Base-by-base conservation (phyloP, 2,329 filamentous ascomycete species). In the Xylariaceae sp. region DNA sequence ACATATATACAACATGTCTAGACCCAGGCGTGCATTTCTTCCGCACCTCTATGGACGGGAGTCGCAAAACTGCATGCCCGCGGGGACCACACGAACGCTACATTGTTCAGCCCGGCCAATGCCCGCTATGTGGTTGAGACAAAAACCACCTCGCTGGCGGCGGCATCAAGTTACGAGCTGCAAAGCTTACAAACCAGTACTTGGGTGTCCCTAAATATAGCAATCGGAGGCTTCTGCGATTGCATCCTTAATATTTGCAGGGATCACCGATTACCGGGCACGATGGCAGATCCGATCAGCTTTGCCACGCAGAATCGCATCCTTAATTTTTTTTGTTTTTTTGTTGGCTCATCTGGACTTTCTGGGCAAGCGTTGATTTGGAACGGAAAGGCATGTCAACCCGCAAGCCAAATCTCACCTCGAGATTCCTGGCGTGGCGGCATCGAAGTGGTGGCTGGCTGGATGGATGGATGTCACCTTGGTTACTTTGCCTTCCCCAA, bases 11-110 rank as follows among this genome's bases (percentile, higher is more conserved):
- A 52, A 79, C 82, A 36, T 91, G 88, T 66, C 72, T 80, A 51
- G 85, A 90, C 66, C 87, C 87, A 0, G 83, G 83, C 33, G 78
- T 81, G 13, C 88, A 91, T 70, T 90, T 89, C 72, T 86, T 88
- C 70, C 79, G 82, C 59, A 89, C 85, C 1, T 84, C 84, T 1
- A 77, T 86, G 46, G 88, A 91, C 64, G 87, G 86, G 50, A 82
- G 77, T 67, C 79, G 77, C 58, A 79, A 83, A 53, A 72, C 77
- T 26, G 75, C 80, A 26, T 91, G 88, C 63, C 66, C 80, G 5
- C 78, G 80, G 50, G 81, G 86, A 0, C 88, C 88, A 23, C 88
- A 91, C 69, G 87, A 91, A 69, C 80, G 87, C 60, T 90, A 87
- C 64, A 90, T 91, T 63, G 81, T 91, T 36, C 74, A 87, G 23